Evolutionary conservation across 2,329 filamentous ascomycete genomes (phyloP).

Genomic region (Cladophialophora exuberans): DNA sequence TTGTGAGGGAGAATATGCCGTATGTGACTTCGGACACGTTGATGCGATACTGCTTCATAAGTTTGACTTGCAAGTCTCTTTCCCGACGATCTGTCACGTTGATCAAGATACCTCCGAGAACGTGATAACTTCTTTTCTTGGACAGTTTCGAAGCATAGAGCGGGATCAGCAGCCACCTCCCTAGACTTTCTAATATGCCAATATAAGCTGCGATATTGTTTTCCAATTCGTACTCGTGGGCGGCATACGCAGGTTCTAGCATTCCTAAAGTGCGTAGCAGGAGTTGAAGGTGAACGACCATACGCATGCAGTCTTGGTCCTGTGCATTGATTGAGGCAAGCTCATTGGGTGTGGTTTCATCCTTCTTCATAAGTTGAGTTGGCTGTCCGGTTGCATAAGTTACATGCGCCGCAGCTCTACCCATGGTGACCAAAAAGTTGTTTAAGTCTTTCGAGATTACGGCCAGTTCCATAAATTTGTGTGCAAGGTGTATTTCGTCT

Average conservation of each 20-base stretch:
- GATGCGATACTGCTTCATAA: slow-evolving; percentile 76
- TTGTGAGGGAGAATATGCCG: slow-evolving; percentile 54
- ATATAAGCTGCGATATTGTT: slow-evolving; percentile 82
- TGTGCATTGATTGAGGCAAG: slow-evolving; percentile 46
- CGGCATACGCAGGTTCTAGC: slow-evolving; percentile 49
- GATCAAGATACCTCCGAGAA: slow-evolving; percentile 76
- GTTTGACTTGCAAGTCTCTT: slow-evolving; percentile 68
- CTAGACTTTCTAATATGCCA: slow-evolving; percentile 71
- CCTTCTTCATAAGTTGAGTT: slow-evolving; percentile 40
- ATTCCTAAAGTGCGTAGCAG: slow-evolving; percentile 65
- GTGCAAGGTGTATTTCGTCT: slow-evolving; percentile 47
- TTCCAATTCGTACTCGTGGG: slow-evolving; percentile 61
- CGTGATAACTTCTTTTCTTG: slow-evolving; percentile 64
- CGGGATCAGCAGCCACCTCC: slow-evolving; percentile 78
- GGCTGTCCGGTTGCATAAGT: slow-evolving; percentile 35
- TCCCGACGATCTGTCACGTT: slow-evolving; percentile 68
- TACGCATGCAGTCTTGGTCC: slow-evolving; percentile 65
- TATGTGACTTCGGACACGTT: slow-evolving; percentile 74
- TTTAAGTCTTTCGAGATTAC: slow-evolving; percentile 49
- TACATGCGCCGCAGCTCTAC: slow-evolving; percentile 45
- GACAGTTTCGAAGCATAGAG: slow-evolving; percentile 81
- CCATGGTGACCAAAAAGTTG: slow-evolving; percentile 45
- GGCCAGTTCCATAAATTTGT: slow-evolving; percentile 48
- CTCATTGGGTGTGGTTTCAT: slow-evolving; percentile 35
- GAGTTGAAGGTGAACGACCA: slow-evolving; percentile 69